phyloP scores from a whole-genome alignment of 768 basidiomycete genomes.

The Lentinus tigrinus region DNA sequence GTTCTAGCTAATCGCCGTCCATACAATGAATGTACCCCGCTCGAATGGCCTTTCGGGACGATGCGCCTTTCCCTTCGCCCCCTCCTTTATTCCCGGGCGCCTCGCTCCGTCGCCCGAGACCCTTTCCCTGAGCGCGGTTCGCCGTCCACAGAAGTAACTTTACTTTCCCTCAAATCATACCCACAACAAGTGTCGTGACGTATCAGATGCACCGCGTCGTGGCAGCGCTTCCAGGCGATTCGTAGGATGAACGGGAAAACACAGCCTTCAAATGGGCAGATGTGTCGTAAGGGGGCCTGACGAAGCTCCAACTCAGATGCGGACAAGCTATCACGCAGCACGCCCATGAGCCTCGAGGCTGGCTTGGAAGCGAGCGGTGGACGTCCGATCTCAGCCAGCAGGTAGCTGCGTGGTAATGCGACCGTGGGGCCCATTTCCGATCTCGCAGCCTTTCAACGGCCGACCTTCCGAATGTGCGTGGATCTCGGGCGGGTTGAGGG shows the following conservation, averaged over 20 bases:
- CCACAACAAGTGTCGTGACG: background rate
- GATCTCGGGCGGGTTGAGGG: too few relatives aligned
- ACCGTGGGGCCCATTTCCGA: constrained; percentile 4
- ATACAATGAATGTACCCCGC: background rate
- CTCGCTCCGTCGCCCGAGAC: background rate
- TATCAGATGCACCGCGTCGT: background rate
- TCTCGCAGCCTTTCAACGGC: background rate
- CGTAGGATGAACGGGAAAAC: background rate
- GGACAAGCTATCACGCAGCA: constrained; percentile 15
- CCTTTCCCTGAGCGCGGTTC: background rate
- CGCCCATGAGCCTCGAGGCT: constrained; percentile 6
- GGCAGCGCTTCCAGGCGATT: background rate
- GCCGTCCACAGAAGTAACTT: background rate
- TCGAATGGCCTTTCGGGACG: background rate
- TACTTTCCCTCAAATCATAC: background rate
- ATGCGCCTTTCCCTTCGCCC: background rate
- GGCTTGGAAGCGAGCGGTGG: background rate
- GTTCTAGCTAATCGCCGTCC: constrained; percentile 3
- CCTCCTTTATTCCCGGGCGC: background rate
- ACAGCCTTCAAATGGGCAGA: background rate
- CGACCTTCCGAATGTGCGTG: background rate
- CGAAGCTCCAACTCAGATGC: background rate
- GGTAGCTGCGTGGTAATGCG: constrained; percentile 10
- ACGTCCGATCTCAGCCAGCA: constrained; percentile 5
- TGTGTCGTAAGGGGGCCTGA: background rate